Percentiles rank a stretch among this genome's conserved stretches.
Conservation (phyloP, 352 stramenopile species). For the Globisporangium okanoganense region DNA sequence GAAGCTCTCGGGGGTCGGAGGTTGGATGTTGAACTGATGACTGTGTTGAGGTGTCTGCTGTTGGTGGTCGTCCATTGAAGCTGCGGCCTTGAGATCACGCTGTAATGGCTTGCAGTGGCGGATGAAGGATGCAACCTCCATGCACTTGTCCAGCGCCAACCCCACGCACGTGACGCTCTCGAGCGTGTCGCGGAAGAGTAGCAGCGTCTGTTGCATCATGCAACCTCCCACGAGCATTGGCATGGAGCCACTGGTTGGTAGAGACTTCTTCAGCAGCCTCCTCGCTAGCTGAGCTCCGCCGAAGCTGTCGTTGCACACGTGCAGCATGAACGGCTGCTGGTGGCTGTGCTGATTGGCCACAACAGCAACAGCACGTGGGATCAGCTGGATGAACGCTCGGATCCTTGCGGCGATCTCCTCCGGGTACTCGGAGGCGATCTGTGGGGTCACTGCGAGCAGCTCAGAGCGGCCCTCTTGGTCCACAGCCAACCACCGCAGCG, state of each 20-base stretch:
- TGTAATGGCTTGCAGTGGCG: conserved; percentile 3
- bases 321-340: conserved; percentile 14
- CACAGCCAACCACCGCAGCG: conserved; percentile 22
- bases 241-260: neutral
- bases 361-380: conserved; percentile 7
- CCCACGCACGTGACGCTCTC: conserved; percentile 19
- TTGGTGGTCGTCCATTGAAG: neutral
- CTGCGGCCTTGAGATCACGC: neutral
- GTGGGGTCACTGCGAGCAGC: conserved; percentile 12
- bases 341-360: neutral
- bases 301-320: conserved; percentile 33
- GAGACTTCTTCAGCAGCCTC: conserved; percentile 3
- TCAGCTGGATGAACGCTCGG: conserved; percentile 4
- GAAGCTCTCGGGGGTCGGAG: conserved; percentile 12
- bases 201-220: conserved; percentile 31
- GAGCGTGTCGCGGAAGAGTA: conserved; percentile 20
- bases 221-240: conserved; percentile 17
- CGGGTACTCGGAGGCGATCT: neutral
- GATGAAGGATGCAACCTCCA: conserved; percentile 17
- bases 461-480: conserved; percentile 31
- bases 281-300: neutral
- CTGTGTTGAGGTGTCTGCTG: neutral
- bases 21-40: neutral
- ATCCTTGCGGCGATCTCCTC: conserved; percentile 16
- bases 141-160: conserved; percentile 16